Evolutionary conservation across 768 basidiomycete genomes (phyloP).

Genomic region (Lanmaoa pseudosensibilis): DNA sequence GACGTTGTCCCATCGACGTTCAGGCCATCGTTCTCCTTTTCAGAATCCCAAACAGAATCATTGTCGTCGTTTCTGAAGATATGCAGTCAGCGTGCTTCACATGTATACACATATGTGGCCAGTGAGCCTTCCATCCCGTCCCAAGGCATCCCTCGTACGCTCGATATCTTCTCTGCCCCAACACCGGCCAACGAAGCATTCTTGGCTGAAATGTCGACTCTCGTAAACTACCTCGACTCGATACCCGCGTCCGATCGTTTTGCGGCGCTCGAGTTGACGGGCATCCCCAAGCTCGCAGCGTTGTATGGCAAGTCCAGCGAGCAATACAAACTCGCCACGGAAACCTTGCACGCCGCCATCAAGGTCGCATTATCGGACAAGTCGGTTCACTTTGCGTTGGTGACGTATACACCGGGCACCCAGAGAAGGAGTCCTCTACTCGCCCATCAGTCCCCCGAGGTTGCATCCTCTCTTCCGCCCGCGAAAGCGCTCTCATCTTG

Average conservation of each 20-base stretch:
- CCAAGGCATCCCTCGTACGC: slow-evolving; percentile 33
- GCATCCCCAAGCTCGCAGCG: slow-evolving; percentile 48
- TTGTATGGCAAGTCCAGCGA: slow-evolving; percentile 52
- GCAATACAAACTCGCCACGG: slow-evolving; percentile 49
- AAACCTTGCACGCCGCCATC: slow-evolving; percentile 50
- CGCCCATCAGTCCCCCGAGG: slow-evolving; percentile 44
- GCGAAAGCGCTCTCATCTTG: slow-evolving; percentile 64
- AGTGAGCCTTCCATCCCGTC: slow-evolving; percentile 36
- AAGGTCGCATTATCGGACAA: slow-evolving; percentile 39
- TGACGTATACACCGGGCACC: slow-evolving; percentile 44
- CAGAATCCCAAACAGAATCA: slow-evolving; percentile 31
- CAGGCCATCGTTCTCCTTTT: slow-evolving; percentile 47
- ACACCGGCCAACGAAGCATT: slow-evolving; percentile 42
- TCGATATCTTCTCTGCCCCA: slow-evolving; percentile 44
- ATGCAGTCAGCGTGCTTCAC: slow-evolving; percentile 56
- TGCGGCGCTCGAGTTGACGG: slow-evolving; percentile 60
- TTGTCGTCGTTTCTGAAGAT: slow-evolving; percentile 56
- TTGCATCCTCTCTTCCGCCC: slow-evolving; percentile 45
- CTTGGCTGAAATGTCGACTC: slow-evolving; percentile 43
- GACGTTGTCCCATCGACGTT: slow-evolving; percentile 59
- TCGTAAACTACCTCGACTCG: slow-evolving; percentile 51
- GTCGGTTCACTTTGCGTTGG: slow-evolving; percentile 49
- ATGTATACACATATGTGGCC: slow-evolving; percentile 56
- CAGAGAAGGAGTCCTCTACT: slow-evolving; percentile 41
- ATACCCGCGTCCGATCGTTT: slow-evolving; percentile 44